These are phyloP conservation scores for Boletus pseudo-olivaceus DNA, from an alignment of 768 basidiomycete genomes.

Conservation along the genomic window DNA sequence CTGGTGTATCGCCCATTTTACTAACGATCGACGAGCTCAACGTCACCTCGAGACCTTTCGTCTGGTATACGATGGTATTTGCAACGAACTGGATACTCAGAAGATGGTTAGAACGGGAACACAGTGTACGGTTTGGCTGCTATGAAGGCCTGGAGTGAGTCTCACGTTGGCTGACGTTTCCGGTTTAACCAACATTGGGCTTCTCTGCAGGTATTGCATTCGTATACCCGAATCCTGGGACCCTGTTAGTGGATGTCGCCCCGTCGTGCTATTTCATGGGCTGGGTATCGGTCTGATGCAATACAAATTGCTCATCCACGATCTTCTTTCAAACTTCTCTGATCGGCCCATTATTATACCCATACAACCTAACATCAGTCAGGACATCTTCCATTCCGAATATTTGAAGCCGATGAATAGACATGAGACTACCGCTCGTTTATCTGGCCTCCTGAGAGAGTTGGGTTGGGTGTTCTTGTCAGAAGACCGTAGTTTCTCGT, in stretches of 20 bases:
- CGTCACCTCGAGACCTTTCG: constrained; percentile 64
- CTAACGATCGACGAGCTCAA: constrained; percentile 78
- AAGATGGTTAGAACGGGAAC: constrained; percentile 40
- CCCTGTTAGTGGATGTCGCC: constrained; percentile 51
- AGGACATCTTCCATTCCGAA: constrained; percentile 73
- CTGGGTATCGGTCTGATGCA: constrained; percentile 80
- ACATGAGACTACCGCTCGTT: constrained; percentile 49
- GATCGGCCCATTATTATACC: constrained; percentile 75
- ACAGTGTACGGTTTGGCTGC: constrained; percentile 42
- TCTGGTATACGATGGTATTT: constrained; percentile 55
- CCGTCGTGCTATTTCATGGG: constrained; percentile 84
- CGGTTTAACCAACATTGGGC: not conserved
- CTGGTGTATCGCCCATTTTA: constrained; percentile 50
- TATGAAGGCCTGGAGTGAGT: constrained; percentile 71
- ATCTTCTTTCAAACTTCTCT: constrained; percentile 52
- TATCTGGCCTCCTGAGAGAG: constrained; percentile 54
- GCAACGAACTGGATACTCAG: constrained; percentile 47
- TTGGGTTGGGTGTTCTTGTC: constrained; percentile 59
- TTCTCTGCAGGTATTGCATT: constrained; percentile 59
- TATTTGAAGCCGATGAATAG: constrained; percentile 72
- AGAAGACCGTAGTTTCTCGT: constrained; percentile 7
- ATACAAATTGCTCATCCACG: constrained; percentile 57
- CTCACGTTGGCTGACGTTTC: not conserved
- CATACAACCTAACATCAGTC: constrained; percentile 83
- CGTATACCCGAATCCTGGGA: constrained; percentile 70